Base-by-base conservation (phyloP, 345 rosid species). In the Arabis hirsuta region DNA sequence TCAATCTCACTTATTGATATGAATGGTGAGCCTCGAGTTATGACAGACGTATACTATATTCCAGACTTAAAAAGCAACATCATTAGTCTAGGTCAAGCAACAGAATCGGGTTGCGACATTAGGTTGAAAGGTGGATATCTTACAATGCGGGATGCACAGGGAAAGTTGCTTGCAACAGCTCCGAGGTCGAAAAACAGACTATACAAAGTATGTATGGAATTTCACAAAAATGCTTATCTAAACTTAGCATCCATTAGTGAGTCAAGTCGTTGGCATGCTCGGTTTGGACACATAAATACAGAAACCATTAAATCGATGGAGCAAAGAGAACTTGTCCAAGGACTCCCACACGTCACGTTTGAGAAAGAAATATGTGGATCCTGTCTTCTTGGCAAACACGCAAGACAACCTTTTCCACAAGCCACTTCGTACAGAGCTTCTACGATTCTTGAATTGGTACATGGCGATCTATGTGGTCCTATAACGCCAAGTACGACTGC, bases 271-370 rank as follows among this genome's bases (percentile, higher is more conserved):
- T 57, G 45, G 62, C 45, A 57, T 5, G 62, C 45, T 0, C 4
- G 62, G 0, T 1, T 57, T 0, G 62, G 62, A 5, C 62, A 44
- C 9, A 9, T 55, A 0, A 32, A 32, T 0, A 0, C 4, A 1
- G 13, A 4, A 0, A 55, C 60, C 9, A 1, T 55, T 0, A n/a
- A 14, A 0, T 24, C 14, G 0, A 52, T 52, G 9, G 0, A 11
- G 2, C n/a, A 11, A 1, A 52, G 8, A 5, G 42, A 34, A 0
- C 1, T 32, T 4, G 41, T 14, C 6, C 6, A 1, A 32, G 60
- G 60, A 0, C 0, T 1, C 2, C 12, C 60, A 4, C 3, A 2
- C 0, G 3, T 32, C 0, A 1, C 0, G 0, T 0, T 55, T 0
- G 24, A 32, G 0, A 55, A 32, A 1, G 22, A 13, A 7, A 1